Evolutionary conservation across 2,329 filamentous ascomycete species (phyloP), one percentile per base, ranked within the genome.

Genomic region (Botrytis medusae): DNA sequence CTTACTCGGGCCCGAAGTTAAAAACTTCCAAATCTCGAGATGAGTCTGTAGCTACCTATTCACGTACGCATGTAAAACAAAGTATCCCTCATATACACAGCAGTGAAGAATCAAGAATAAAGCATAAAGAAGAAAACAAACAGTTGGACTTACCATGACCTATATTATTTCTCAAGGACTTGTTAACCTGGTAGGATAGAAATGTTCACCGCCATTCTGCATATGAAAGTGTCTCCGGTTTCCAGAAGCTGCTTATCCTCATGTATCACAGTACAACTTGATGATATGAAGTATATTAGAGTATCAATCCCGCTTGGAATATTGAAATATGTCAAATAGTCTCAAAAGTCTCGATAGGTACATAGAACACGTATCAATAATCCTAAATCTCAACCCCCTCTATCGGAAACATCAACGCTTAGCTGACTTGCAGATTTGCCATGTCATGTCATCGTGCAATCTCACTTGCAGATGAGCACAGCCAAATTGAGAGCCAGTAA

Each of bases 401-500:
- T 42, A 32, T 57, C 22, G 0, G 12, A 32, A 42, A 42, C 18
- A 18, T n/a, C 1, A n/a, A 25, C 40, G 48, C 65, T 32, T 18
- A 57, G 18, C 29, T 42, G 25, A 57, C 54, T 32, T 57, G 48
- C 20, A 54, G 12, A 57, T 57, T 29, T 5, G n/a, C 14, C n/a
- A 29, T 57, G n/a, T 57, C 44, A 67, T 25, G n/a, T 44, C 48
- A 44, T 57, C 25, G 34, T 68, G 20, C 64, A 32, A 57, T 69
- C 65, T 69, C n/a, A 69, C 65, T 69, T 69, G 48, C 48, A 69
- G 48, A 69, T 67, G 34, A 1, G 10, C 9, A 22, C 46, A 3
- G 10, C 8, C 9, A 48, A 46, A 42, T 29, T 20, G 18, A 57
- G 18, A 54, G 48, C 34, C 32, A 54, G 32, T 40, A 40, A 54